Percentiles rank a stretch among this genome's conserved stretches.
Conservation (phyloP, 1,284 basidiomycete species). For the Leccinum fallax region DNA sequence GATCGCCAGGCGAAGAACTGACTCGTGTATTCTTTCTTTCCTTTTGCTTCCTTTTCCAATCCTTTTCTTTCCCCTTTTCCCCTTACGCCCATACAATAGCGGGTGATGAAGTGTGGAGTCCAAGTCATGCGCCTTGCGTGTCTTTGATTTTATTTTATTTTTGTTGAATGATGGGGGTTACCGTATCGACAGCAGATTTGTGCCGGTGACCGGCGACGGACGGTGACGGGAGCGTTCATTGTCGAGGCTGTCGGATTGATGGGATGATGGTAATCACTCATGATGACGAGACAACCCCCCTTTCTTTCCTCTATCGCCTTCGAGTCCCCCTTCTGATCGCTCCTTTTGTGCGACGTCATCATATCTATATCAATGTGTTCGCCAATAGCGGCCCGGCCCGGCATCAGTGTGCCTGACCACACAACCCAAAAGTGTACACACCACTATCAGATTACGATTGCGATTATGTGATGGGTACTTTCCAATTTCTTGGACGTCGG, state of each 20-base stretch:
- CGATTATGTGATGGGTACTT: not conserved
- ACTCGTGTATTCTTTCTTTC: not conserved
- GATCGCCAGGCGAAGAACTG: constrained; percentile 11
- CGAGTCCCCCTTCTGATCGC: not conserved
- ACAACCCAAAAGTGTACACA: constrained; percentile 1
- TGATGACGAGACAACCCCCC: not conserved
- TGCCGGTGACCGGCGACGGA: not conserved
- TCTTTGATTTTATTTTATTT: not conserved
- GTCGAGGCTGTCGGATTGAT: not conserved
- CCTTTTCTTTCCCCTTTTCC: not conserved
- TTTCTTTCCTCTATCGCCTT: not conserved
- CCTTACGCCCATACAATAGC: not conserved
- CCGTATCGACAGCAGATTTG: not conserved
- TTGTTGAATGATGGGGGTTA: not conserved
- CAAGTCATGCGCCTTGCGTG: not conserved
- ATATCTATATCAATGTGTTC: not conserved
- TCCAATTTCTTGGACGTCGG: constrained; percentile 8
- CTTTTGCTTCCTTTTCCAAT: not conserved
- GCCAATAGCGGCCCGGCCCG: not conserved
- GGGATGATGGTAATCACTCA: not conserved
- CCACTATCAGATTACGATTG: constrained; percentile 7
- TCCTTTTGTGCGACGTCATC: not conserved
- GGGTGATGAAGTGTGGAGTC: not conserved
- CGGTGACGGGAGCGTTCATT: not conserved
- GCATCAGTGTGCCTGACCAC: constrained; percentile 26